Conservation (phyloP, 1,284 basidiomycete species). For the Inonotus hispidus region DNA sequence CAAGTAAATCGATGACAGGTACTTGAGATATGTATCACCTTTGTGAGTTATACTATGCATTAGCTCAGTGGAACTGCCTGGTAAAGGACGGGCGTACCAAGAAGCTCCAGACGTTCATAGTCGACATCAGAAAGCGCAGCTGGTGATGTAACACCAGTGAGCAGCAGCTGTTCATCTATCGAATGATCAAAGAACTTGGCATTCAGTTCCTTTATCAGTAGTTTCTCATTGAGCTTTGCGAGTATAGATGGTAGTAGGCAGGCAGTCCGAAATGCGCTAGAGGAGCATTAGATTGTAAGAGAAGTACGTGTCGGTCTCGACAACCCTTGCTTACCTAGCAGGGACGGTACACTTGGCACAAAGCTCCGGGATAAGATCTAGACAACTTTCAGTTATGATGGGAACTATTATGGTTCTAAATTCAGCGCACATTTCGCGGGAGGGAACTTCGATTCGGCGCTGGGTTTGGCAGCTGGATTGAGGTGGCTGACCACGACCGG, state of each 20-base stretch:
- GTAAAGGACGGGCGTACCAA: conserved; percentile 42
- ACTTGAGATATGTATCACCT: conserved; percentile 82
- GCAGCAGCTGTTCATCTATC: conserved; percentile 54
- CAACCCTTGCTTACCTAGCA: conserved; percentile 47
- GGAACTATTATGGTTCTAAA: background rate
- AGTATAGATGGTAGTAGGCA: conserved; percentile 68
- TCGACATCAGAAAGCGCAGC: conserved; percentile 61
- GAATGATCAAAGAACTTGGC: conserved; percentile 56
- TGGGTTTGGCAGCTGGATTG: conserved; percentile 37
- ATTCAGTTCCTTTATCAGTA: conserved; percentile 74
- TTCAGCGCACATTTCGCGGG: conserved; percentile 48
- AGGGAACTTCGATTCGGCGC: conserved; percentile 31
- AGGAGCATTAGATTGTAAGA: conserved; percentile 19
- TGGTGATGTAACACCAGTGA: conserved; percentile 61
- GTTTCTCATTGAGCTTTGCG: conserved; percentile 59
- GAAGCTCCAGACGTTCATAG: conserved; percentile 77
- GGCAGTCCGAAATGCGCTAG: conserved; percentile 58
- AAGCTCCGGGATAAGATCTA: conserved; percentile 75
- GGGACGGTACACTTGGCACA: conserved; percentile 67
- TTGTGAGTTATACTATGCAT: background rate
- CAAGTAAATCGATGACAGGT: conserved; percentile 65
- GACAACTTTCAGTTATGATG: conserved; percentile 3
- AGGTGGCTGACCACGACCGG: conserved; percentile 50
- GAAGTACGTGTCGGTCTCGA: conserved; percentile 10
- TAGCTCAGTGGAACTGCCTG: conserved; percentile 6